A percentile compares a stretch with the other conserved stretches of the same genome.
These are phyloP conservation scores for Zalaria obscura DNA, from an alignment of 2,329 filamentous ascomycete genomes.

Conservation along the genomic window DNA sequence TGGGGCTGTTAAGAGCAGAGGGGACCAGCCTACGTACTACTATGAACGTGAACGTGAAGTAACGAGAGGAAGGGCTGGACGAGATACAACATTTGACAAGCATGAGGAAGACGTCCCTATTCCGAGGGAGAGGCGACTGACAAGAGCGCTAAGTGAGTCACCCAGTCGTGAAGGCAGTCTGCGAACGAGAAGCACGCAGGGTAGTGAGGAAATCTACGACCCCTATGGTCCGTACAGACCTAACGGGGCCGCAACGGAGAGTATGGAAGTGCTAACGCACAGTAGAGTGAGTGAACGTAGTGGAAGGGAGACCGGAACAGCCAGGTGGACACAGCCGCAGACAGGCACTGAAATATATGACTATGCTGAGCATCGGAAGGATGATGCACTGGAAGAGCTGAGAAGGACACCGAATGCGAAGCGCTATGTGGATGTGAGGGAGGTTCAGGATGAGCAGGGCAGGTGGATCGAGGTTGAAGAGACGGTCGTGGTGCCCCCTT, in stretches of 20 bases:
- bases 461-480: slow-evolving; percentile 3
- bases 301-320: too few species aligned
- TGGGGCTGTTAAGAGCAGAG: background rate
- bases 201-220: background rate
- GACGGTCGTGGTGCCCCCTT: slow-evolving; percentile 1
- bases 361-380: background rate
- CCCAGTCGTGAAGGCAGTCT: slow-evolving; percentile 3
- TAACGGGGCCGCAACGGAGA: slow-evolving; percentile 1
- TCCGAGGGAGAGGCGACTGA: background rate
- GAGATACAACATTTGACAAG: too few species aligned
- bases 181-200: background rate
- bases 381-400: background rate
- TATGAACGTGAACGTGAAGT: too few species aligned
- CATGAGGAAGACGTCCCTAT: too few species aligned
- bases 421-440: slow-evolving; percentile 1
- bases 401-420: background rate
- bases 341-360: background rate
- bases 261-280: slow-evolving; percentile 2
- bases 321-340: too few species aligned
- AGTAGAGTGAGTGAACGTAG: background rate
- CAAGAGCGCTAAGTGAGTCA: slow-evolving; percentile 2
- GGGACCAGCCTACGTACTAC: background rate
- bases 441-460: slow-evolving; percentile 2
- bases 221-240: slow-evolving; percentile 3
- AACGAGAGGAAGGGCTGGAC: too few species aligned